Evolutionary conservation across 2,329 filamentous ascomycete genomes (phyloP).

Genomic region (Xylariaceae sp.): DNA sequence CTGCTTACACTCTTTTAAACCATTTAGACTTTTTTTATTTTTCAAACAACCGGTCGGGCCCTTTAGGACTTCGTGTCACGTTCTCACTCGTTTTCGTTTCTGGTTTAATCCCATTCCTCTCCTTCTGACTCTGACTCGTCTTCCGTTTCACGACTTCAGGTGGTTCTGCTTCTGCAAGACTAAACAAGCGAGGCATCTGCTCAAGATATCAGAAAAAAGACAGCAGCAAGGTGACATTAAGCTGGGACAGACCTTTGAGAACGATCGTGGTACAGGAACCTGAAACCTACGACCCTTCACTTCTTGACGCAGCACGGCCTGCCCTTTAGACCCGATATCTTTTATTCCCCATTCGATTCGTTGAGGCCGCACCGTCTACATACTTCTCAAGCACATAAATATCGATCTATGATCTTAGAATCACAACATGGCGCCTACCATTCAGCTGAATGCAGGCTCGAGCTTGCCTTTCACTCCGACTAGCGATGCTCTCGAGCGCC

Average conservation of each 20-base stretch:
- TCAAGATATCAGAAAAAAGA: constrained; percentile 15
- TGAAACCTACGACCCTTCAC: constrained; percentile 30
- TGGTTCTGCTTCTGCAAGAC: constrained; percentile 9
- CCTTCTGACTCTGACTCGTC: constrained; percentile 17
- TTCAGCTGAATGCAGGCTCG: constrained; percentile 42
- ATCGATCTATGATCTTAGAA: neutral
- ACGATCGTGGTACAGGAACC: constrained; percentile 15
- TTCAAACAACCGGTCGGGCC: constrained; percentile 38
- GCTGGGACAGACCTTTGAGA: constrained; percentile 16
- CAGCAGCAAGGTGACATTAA: constrained; percentile 15
- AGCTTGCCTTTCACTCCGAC: constrained; percentile 45
- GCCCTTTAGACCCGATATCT: constrained; percentile 27
- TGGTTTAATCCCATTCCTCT: too few species aligned
- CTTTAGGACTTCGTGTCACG: constrained; percentile 25
- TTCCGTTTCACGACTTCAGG: constrained; percentile 22
- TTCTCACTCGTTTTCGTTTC: constrained; percentile 27
- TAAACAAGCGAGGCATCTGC: constrained; percentile 13
- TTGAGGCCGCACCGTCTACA: constrained; percentile 31
- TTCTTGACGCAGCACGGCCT: constrained; percentile 44
- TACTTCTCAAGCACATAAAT: constrained; percentile 1
- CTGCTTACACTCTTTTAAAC: constrained; percentile 52
- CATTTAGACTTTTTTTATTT: constrained; percentile 26
- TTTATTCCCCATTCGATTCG: constrained; percentile 31
- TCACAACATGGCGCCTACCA: constrained; percentile 47
- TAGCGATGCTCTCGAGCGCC: constrained; percentile 52